phyloP scores from a whole-genome alignment of 2,329 filamentous ascomycete genomes.

The Trichoderma lentiforme region DNA sequence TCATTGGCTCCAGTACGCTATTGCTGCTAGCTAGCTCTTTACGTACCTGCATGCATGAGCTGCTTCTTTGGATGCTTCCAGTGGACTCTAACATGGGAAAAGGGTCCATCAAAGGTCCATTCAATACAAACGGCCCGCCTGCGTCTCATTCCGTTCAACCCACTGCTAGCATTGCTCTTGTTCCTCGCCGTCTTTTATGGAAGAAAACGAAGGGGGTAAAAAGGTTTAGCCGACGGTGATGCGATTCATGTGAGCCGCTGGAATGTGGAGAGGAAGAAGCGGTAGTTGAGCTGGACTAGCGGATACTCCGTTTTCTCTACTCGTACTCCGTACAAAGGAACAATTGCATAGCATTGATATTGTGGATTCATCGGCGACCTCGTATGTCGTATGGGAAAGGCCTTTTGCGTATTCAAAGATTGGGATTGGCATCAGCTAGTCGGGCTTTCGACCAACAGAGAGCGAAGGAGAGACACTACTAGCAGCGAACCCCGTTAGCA shows the following conservation, averaged over 20 bases:
- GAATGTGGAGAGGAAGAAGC: background rate
- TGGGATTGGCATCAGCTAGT: background rate
- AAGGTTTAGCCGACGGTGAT: background rate
- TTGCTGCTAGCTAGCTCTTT: background rate
- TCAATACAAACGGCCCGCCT: background rate
- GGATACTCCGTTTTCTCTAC: background rate
- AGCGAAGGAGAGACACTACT: background rate
- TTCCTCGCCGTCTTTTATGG: background rate
- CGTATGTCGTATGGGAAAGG: background rate
- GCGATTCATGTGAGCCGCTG: background rate
- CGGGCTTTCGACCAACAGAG: background rate
- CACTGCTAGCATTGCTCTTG: background rate
- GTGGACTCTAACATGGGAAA: background rate
- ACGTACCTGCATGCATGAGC: background rate
- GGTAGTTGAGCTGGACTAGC: background rate
- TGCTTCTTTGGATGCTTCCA: background rate
- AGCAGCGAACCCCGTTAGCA: background rate
- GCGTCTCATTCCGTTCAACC: background rate
- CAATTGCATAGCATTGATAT: background rate
- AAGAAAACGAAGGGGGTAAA: background rate
- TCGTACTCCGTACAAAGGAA: background rate
- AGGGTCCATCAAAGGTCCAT: background rate
- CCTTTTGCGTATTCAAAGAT: background rate
- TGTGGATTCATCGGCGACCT: background rate
- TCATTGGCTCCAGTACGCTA: background rate